Evolutionary conservation across 2,329 filamentous ascomycete species (phyloP), one percentile per base, ranked within the genome.

Genomic region (Aspergillus ochraceus): DNA sequence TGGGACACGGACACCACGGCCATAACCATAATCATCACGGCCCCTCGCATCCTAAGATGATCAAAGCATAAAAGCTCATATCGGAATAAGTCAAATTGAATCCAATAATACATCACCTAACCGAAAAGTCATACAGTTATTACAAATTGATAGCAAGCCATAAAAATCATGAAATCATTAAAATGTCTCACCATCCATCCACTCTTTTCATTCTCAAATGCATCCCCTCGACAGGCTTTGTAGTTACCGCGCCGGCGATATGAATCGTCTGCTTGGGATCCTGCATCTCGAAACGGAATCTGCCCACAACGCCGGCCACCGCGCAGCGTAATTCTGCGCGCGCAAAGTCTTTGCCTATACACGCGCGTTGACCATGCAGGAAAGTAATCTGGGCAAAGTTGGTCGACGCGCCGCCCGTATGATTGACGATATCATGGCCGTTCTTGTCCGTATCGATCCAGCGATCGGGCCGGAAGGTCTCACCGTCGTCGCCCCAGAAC

Each of bases 401-500:
- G 0, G 70, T 77, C 17, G 67, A 65, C 2, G 76, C 74, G 0
- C 76, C 75, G 2, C 76, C 76, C 29, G 84, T 86, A 57, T 85
- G 86, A 58, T 87, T 87, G 5, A 80, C 80, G 3, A 68, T 64
- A 4, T 56, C 71, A 4, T 74, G 67, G 2, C 79, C 81, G 65
- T 86, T 80, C 86, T 88, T 55, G 80, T 84, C 24, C 77, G 81
- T 32, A 71, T 80, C 54, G 77, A 89, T 81, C 90, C 90, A 94
- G 14, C 91, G 82, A 45, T 92, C 91, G 0, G 92, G 92, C 49
- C 88, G 83, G 80, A 97, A 97, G 47, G 85, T 79, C 12, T 77
- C 77, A 0, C 90, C 90, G 64, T 92, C 88, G 0, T 80, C 74
- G 1, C 92, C 92, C 92, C 92, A 97, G 50, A 92, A 82, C 1